Evolutionary conservation across 192 early-diverging fungal genomes (phyloP).

Genomic region (Coemansia sp.): DNA sequence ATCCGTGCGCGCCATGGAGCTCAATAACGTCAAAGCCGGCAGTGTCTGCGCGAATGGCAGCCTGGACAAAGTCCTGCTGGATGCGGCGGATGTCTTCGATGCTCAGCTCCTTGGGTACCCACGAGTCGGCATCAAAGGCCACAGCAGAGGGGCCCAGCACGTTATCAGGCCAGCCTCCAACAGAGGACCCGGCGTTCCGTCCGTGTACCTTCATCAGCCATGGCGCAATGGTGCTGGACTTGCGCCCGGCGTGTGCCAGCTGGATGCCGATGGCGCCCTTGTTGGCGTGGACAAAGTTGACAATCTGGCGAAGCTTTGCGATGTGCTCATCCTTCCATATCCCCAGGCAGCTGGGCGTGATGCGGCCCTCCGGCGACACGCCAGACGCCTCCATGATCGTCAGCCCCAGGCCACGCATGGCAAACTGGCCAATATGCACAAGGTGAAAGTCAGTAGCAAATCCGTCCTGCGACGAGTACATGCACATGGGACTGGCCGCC

Average conservation of each 20-base stretch:
- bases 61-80: conserved; percentile 59
- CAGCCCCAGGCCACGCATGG: conserved; percentile 75
- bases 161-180: conserved; percentile 71
- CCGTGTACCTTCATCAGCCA: not conserved
- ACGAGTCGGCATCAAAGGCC: conserved; percentile 36
- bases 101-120: conserved; percentile 55
- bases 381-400: conserved; percentile 76
- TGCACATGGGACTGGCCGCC: conserved; percentile 80
- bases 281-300: conserved; percentile 61
- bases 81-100: conserved; percentile 65
- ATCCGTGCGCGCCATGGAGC: conserved; percentile 90
- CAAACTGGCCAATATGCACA: conserved; percentile 62
- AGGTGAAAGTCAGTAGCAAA: conserved; percentile 65
- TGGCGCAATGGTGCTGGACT: conserved; percentile 50
- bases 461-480: conserved; percentile 67
- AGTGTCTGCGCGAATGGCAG: conserved; percentile 66
- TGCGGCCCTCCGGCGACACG: conserved; percentile 72
- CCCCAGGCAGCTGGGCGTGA: conserved; percentile 72
- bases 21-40: conserved; percentile 92
- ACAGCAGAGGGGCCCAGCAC: conserved; percentile 65
- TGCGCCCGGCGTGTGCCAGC: conserved; percentile 80
- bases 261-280: conserved; percentile 68
- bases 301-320: conserved; percentile 37
- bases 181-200: conserved; percentile 8
- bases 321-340: conserved; percentile 83